Percentiles rank a stretch among this genome's conserved stretches.
phyloP scores from a whole-genome alignment of 2,329 filamentous ascomycete genomes.

The Huntiella decipiens region DNA sequence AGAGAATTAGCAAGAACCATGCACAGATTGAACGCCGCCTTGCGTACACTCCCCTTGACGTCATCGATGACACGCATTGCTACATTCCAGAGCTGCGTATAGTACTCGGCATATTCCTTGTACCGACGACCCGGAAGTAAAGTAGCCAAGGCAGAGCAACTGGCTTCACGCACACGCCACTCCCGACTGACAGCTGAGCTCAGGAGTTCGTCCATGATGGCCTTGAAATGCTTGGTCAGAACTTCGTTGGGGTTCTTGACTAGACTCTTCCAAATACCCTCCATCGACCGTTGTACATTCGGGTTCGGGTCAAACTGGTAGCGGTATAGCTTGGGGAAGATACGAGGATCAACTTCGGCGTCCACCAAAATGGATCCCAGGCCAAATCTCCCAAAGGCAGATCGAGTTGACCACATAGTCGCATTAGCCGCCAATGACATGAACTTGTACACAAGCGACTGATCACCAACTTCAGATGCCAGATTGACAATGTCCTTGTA shows the following conservation, averaged over 20 bases:
- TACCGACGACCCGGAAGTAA: conserved; percentile 65
- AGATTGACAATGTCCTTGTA: conserved; percentile 97
- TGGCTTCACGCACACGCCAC: conserved; percentile 84
- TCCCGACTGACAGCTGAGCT: conserved; percentile 75
- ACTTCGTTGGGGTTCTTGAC: conserved; percentile 69
- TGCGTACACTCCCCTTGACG: conserved; percentile 77
- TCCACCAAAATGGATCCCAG: conserved; percentile 82
- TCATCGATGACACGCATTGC: conserved; percentile 89
- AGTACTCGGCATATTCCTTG: conserved; percentile 62
- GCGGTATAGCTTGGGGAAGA: conserved; percentile 86
- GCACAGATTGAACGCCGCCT: conserved; percentile 64
- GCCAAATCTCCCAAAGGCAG: conserved; percentile 86
- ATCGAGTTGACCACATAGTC: conserved; percentile 91
- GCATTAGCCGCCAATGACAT: conserved; percentile 95
- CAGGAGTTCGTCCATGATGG: conserved; percentile 73
- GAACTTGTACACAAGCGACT: conserved; percentile 91
- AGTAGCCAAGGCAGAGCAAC: conserved; percentile 76
- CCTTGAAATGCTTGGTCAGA: conserved; percentile 66
- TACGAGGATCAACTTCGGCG: conserved; percentile 71
- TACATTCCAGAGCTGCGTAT: conserved; percentile 67
- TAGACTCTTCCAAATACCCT: conserved; percentile 91
- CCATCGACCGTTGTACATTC: conserved; percentile 89
- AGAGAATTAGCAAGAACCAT: conserved; percentile 69
- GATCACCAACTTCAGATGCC: conserved; percentile 91
- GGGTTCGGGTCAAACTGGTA: conserved; percentile 91